Percentiles rank a stretch among this genome's conserved stretches.
These are phyloP conservation scores for Myriosclerotinia curreyana DNA, from an alignment of 2,329 filamentous ascomycete species.

Conservation along the genomic window DNA sequence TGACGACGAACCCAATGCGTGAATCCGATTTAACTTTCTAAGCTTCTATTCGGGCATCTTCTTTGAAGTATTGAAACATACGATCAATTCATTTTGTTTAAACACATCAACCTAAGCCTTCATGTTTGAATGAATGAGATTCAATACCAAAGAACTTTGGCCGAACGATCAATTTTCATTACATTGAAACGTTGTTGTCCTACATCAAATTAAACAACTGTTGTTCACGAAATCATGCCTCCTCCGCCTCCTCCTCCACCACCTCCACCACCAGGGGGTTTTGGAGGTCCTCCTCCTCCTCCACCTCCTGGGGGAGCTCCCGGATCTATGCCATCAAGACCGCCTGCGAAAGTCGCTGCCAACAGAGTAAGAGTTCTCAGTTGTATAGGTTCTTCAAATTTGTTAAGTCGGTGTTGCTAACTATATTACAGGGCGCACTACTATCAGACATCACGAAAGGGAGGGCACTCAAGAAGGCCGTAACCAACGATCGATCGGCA, in stretches of 20 bases:
- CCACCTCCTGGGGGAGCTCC: conserved; percentile 53
- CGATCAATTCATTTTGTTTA: not conserved
- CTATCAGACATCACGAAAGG: conserved; percentile 87
- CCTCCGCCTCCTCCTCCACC: conserved; percentile 70
- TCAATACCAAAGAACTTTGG: not conserved
- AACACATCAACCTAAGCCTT: not conserved
- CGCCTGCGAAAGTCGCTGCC: conserved; percentile 51
- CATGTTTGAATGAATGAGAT: not conserved
- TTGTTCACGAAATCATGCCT: conserved; percentile 40
- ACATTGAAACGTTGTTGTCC: not conserved
- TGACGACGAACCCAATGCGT: conserved; percentile 24
- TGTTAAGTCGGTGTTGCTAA: conserved; percentile 34
- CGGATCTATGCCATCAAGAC: conserved; percentile 53
- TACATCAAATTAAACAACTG: not conserved
- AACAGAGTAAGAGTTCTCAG: conserved; percentile 57
- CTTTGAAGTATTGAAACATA: conserved; percentile 1
- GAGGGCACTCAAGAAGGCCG: conserved; percentile 73
- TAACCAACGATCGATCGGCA: conserved; percentile 89
- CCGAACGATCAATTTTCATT: not conserved
- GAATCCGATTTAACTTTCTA: conserved; percentile 20
- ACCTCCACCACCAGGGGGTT: conserved; percentile 14
- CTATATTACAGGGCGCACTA: conserved; percentile 66
- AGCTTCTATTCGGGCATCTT: conserved; percentile 16
- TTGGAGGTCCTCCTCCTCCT: conserved; percentile 40
- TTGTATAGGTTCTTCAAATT: conserved; percentile 27